Evolutionary conservation across 2,329 filamentous ascomycete species (phyloP).

Genomic region (Fusarium continuum): DNA sequence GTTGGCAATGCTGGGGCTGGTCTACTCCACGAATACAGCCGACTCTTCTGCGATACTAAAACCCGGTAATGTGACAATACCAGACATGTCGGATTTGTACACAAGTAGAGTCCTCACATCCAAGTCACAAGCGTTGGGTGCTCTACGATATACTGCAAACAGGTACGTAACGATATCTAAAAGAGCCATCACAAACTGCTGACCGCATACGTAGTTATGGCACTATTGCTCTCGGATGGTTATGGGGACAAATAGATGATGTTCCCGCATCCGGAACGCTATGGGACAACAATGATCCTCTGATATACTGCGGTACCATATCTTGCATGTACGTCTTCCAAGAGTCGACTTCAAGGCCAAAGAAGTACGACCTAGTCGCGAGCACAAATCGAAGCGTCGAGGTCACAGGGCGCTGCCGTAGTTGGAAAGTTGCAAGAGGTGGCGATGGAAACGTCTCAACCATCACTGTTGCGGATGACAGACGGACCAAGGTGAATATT

Average conservation of each 20-base stretch:
- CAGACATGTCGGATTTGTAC: conserved; percentile 50
- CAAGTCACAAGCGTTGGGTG: conserved; percentile 36
- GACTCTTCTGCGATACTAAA: conserved; percentile 45
- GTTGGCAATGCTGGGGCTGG: conserved; percentile 54
- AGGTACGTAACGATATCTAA: conserved; percentile 39
- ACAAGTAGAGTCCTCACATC: conserved; percentile 42
- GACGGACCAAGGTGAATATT: conserved; percentile 6
- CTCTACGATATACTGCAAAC: conserved; percentile 55
- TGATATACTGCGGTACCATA: conserved; percentile 47
- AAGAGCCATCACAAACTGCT: background rate
- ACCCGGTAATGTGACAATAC: conserved; percentile 49
- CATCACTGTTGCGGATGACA: conserved; percentile 22
- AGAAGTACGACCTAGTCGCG: conserved; percentile 21
- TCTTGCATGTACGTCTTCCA: conserved; percentile 51
- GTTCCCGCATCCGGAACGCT: conserved; percentile 46
- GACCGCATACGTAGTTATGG: conserved; percentile 48
- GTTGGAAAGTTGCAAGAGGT: conserved; percentile 32
- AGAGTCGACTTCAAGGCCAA: conserved; percentile 39
- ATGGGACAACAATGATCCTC: conserved; percentile 43
- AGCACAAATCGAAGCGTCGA: conserved; percentile 31
- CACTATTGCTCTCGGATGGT: conserved; percentile 47
- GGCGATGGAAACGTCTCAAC: conserved; percentile 21
- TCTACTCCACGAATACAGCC: conserved; percentile 54
- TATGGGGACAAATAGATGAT: conserved; percentile 20
- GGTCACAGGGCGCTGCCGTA: conserved; percentile 16